Conservation (phyloP, 2,329 filamentous ascomycete species). For the Beauveria sp. region DNA sequence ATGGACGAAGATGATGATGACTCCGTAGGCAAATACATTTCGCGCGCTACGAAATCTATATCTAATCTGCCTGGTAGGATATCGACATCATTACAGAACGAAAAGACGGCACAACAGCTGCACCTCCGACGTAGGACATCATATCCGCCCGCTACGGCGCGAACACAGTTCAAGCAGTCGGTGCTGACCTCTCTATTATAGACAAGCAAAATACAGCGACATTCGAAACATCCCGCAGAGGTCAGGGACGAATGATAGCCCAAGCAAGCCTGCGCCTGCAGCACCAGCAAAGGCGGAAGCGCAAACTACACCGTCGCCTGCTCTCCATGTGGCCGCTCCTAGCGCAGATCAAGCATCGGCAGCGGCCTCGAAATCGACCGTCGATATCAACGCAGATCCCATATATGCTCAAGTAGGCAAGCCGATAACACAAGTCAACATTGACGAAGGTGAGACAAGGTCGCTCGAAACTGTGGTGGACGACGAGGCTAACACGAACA, state of each 20-base stretch:
- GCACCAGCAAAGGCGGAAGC: conserved; percentile 36
- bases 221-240: conserved; percentile 58
- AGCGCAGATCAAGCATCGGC: conserved; percentile 50
- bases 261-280: conserved; percentile 35
- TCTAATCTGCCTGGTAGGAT: conserved; percentile 34
- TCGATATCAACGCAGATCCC: conserved; percentile 79
- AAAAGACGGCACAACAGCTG: conserved; percentile 55
- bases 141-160: not conserved
- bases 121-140: conserved; percentile 45
- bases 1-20: conserved; percentile 54
- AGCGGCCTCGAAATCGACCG: conserved; percentile 68
- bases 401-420: conserved; percentile 73
- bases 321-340: conserved; percentile 26
- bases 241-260: conserved; percentile 43
- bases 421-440: conserved; percentile 67
- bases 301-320: conserved; percentile 23
- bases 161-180: not conserved
- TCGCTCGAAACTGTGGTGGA: too few species aligned
- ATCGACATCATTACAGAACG: conserved; percentile 62
- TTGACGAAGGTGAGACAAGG: conserved; percentile 50
- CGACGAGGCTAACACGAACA: conserved; percentile 6
- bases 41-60: too few species aligned
- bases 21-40: conserved; percentile 29
- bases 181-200: conserved; percentile 19
- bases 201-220: conserved; percentile 56